A percentile compares a stretch with the other conserved stretches of the same genome.
These are phyloP conservation scores for Pseudogymnoascus sp. DNA, from an alignment of 2,329 filamentous ascomycete species.

Conservation along the genomic window DNA sequence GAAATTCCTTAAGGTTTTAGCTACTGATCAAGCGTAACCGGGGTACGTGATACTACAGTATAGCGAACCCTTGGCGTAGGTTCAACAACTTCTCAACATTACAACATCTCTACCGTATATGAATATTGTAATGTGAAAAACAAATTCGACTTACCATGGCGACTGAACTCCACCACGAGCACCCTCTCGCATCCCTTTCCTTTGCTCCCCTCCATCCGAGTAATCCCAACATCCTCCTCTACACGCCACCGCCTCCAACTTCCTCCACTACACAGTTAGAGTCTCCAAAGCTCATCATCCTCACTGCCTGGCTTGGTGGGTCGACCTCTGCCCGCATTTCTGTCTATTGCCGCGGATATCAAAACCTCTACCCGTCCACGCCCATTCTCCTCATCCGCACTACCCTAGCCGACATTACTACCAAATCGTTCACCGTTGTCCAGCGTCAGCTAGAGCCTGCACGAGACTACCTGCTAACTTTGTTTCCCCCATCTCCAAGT, in stretches of 20 bases:
- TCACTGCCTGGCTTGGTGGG: slow-evolving; percentile 9
- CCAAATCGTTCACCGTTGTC: not conserved
- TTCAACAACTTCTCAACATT: not conserved
- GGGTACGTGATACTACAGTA: too few relatives aligned
- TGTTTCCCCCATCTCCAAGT: slow-evolving; percentile 2
- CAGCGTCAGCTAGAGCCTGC: slow-evolving; percentile 13
- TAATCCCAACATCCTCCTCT: slow-evolving; percentile 15
- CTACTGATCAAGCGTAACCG: too few relatives aligned
- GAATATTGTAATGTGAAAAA: too few relatives aligned
- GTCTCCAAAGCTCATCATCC: not conserved
- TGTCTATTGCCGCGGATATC: not conserved
- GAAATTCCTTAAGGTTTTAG: too few relatives aligned
- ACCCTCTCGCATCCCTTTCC: slow-evolving; percentile 18
- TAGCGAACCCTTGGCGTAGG: not conserved
- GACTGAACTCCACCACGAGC: not conserved
- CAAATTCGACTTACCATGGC: slow-evolving; percentile 9
- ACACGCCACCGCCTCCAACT: not conserved
- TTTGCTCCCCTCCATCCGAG: slow-evolving; percentile 17
- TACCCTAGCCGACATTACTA: not conserved
- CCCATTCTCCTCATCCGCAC: not conserved
- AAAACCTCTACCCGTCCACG: not conserved
- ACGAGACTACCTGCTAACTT: slow-evolving; percentile 12
- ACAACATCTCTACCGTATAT: not conserved
- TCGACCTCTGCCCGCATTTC: not conserved
- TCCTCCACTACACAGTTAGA: not conserved